Evolutionary conservation across 495 filamentous ascomycete genomes (phyloP), one percentile per base, ranked within the genome.

Genomic region (Lophiostoma macrostomum): DNA sequence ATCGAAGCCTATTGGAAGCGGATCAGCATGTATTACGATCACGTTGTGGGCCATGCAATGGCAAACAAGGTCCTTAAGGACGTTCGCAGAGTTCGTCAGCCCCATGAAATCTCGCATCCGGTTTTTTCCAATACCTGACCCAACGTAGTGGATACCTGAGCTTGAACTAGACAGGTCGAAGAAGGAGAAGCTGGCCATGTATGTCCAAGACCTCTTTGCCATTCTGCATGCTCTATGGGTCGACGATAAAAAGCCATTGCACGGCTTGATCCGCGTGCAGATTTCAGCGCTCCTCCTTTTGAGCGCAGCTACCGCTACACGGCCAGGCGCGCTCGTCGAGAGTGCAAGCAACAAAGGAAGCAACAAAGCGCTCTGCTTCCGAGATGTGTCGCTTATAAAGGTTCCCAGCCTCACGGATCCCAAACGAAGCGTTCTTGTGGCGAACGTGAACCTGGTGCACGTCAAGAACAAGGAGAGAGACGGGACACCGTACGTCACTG

Each of bases 361-460:
- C 13, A 34, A 53, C 14, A 53, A 20, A 27, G 37, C 49, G 28
- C 49, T 53, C 2, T 53, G 14, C 16, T 53, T 32, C 32, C 42
- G 35, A 13, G 38, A 53, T 32, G 43, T 53, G 22, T 31, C 42
- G n/a, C 7, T 56, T 20, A 24, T 49, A 19, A 42, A 20, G 41
- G 41, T 45, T 28, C 23, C 5, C 41, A 28, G 41, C 22, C 3
- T 45, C 14, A 14, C 4, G 19, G 36, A 53, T 25, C 36, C 36
- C 24, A 32, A 7, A 8, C 5, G 19, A 38, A 53, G 36, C 22
- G 43, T 27, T 16, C 40, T 56, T 35, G 22, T 42, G 14, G 46
- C 28, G 32, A 50, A 50, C 18, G 35, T 56, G 13, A 56, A 50
- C 29, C 32, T 49, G n/a, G 46, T 50, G 42, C n/a, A 56, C 22